Conservation (phyloP, 2,329 filamentous ascomycete genomes). For the Sclerotinia glacialis region DNA sequence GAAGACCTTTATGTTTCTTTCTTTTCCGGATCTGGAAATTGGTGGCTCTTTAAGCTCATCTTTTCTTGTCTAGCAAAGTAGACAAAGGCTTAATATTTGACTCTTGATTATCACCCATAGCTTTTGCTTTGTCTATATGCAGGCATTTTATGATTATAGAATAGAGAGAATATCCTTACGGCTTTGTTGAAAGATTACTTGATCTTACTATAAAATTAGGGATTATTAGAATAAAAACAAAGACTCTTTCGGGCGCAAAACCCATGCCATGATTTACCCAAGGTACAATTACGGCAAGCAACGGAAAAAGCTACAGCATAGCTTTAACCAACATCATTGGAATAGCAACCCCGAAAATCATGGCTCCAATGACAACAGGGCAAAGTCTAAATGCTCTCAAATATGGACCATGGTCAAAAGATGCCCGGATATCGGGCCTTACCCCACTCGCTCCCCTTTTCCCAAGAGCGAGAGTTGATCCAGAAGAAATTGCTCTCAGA, state of each 20-base stretch:
- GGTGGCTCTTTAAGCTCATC: background rate
- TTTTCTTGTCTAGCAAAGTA: background rate
- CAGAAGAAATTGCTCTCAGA: background rate
- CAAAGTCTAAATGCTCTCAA: constrained; percentile 1
- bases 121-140: no score
- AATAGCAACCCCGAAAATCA: background rate
- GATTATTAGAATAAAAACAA: no score
- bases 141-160: no score
- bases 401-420: constrained; percentile 1
- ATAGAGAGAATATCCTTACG: no score
- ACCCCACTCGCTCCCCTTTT: constrained; percentile 13
- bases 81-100: background rate
- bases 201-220: no score
- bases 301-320: background rate
- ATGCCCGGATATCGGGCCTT: background rate
- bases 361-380: background rate
- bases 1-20: background rate
- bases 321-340: background rate
- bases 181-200: no score
- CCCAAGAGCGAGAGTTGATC: background rate
- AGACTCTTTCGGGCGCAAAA: no score
- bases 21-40: background rate
- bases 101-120: background rate
- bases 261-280: no score
- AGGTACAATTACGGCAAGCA: background rate